Evolutionary conservation across 2,329 filamentous ascomycete genomes (phyloP).

Genomic region (Alternaria panax): DNA sequence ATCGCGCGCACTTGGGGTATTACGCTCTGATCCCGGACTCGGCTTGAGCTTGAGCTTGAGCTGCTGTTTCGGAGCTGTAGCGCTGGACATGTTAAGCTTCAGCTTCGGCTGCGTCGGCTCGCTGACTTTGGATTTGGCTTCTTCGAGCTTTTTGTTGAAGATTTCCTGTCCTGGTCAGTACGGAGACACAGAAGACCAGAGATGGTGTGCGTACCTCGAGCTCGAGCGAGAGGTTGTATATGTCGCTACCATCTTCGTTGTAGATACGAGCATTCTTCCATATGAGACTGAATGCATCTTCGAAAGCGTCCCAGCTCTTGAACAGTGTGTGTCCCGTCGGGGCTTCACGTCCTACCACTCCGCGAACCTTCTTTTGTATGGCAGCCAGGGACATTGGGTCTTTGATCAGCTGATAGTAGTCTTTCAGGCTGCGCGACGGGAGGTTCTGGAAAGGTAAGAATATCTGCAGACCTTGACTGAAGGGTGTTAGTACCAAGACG

Average conservation of each 20-base stretch:
- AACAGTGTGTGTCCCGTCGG: conserved; percentile 70
- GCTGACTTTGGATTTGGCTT: conserved; percentile 74
- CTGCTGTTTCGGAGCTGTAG: conserved; percentile 46
- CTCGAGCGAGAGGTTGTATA: conserved; percentile 77
- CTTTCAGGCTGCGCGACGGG: conserved; percentile 75
- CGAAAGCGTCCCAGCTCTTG: conserved; percentile 83
- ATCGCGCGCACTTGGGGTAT: conserved; percentile 50
- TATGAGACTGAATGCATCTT: conserved; percentile 78
- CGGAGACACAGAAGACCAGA: not conserved
- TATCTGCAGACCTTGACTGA: conserved; percentile 68
- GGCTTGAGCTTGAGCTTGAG: conserved; percentile 69
- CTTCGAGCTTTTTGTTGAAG: conserved; percentile 72
- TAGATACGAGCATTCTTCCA: conserved; percentile 90
- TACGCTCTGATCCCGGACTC: conserved; percentile 50
- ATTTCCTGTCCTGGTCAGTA: conserved; percentile 62
- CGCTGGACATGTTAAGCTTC: conserved; percentile 73
- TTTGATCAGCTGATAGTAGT: conserved; percentile 86
- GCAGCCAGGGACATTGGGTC: conserved; percentile 81
- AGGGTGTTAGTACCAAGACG: conserved; percentile 14
- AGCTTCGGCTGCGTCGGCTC: conserved; percentile 80
- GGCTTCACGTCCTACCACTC: conserved; percentile 72
- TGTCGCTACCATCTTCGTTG: conserved; percentile 90
- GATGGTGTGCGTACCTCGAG: conserved; percentile 69
- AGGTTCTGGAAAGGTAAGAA: conserved; percentile 79
- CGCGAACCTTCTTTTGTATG: conserved; percentile 78